These are phyloP conservation scores for Erysimum cheiri DNA, from an alignment of 441 rosid genomes.

Conservation along the genomic window DNA sequence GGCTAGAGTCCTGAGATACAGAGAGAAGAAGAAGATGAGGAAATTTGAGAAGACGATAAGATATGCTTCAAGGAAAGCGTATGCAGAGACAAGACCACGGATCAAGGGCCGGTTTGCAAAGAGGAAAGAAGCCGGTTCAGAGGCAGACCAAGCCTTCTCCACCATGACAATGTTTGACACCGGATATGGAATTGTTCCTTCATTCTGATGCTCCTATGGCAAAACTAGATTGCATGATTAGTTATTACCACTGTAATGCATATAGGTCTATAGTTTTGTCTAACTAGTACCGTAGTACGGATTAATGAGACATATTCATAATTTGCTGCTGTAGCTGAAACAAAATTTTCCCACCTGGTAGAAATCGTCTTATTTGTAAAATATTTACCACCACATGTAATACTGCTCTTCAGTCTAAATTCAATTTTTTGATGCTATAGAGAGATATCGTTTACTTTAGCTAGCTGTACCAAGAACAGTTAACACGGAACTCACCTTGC, in stretches of 20 bases:
- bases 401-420: constrained; percentile 8
- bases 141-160: constrained; percentile 68
- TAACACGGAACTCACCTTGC: constrained; percentile 24
- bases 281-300: constrained; percentile 5
- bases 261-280: constrained; percentile 27
- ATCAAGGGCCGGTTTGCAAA: constrained; percentile 97
- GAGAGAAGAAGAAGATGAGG: constrained; percentile 90
- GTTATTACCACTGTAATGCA: constrained; percentile 12
- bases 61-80: constrained; percentile 96
- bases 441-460: constrained; percentile 16
- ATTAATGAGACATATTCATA: constrained; percentile 15
- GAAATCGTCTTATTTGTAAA: neutral
- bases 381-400: constrained; percentile 21
- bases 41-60: constrained; percentile 95
- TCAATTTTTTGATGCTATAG: constrained; percentile 1
- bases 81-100: constrained; percentile 92
- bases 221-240: constrained; percentile 45
- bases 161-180: constrained; percentile 52
- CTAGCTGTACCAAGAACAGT: constrained; percentile 15
- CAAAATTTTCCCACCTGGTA: constrained; percentile 8
- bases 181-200: constrained; percentile 73
- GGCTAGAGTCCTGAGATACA: constrained; percentile 90
- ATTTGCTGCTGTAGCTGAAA: neutral
- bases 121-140: constrained; percentile 61
- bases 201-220: constrained; percentile 49